phyloP scores from a whole-genome alignment of 306 rosid species.

The Medicago ruthenica region DNA sequence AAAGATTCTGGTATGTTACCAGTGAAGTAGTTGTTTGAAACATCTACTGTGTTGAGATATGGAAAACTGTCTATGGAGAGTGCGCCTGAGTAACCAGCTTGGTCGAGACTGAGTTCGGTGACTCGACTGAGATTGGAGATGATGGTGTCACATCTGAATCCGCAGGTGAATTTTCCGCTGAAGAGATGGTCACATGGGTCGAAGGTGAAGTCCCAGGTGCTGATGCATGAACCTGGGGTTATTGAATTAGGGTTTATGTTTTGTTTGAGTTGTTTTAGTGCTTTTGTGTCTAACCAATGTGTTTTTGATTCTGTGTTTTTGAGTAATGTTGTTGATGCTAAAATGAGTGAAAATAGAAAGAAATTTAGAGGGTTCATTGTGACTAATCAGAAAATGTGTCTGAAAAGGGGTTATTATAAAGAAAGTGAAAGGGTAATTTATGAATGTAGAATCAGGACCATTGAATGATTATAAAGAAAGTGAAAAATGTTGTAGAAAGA shows the following conservation, averaged over 20 bases:
- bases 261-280: constrained; percentile 60
- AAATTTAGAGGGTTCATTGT: constrained; percentile 47
- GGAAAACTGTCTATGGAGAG: constrained; percentile 64
- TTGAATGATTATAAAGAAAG: neutral
- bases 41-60: constrained; percentile 68
- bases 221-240: constrained; percentile 64
- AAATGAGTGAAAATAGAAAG: constrained; percentile 26
- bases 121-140: constrained; percentile 56
- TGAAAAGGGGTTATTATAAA: neutral
- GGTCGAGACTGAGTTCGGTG: constrained; percentile 87
- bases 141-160: constrained; percentile 62
- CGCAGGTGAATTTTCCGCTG: constrained; percentile 58
- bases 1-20: constrained; percentile 62
- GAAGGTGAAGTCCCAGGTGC: constrained; percentile 72
- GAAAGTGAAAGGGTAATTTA: no score
- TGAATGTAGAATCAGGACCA: no score
- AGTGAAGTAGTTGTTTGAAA: constrained; percentile 71
- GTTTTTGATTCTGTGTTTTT: constrained; percentile 51
- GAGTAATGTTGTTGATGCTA: neutral
- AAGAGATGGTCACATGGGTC: constrained; percentile 90
- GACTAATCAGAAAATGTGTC: neutral
- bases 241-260: constrained; percentile 52
- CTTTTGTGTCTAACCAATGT: constrained; percentile 60
- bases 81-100: constrained; percentile 72
- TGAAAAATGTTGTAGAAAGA: constrained; percentile 26